Base-by-base conservation (phyloP, 176 grass and related monocot genomes). In the Avena sativa region DNA sequence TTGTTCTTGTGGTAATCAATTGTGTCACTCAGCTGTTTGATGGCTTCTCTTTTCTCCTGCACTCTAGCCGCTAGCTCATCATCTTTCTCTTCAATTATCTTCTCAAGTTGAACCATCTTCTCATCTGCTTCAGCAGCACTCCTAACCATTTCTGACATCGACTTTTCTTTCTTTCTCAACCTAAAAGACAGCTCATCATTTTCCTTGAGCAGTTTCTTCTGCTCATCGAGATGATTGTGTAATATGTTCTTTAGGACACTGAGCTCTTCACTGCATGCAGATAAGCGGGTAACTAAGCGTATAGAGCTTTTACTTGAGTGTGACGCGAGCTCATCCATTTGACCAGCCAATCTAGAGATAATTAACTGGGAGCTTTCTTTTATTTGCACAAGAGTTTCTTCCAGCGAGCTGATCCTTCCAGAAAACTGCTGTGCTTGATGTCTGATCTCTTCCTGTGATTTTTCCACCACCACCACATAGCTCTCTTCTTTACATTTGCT, bases 11-110 rank as follows among this genome's bases (percentile, higher is more conserved):
- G 92, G 86, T 96, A 98, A 28, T 94, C 87, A 40, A 94, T 98
- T 32, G 79, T 63, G 50, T 85, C 78, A 32, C 96, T 92, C 20
- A 98, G 44, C 71, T 96, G 96, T 70, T 90, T 98, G 87, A 98
- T 96, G n/a, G 89, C 93, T 85, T 98, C 96, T 73, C 87, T 89
- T 82, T 98, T 98, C 89, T 98, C 92, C 23, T 94, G 86, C 32
- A 91, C 91, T 69, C 83, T 95, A 85, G 83, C 44, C 44, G 81
- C 76, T 79, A 95, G 49, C 63, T 95, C 93, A 1, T 86, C 84
- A 73, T 94, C 92, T 80, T 91, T 91, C 17, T 92, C 90, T 47
- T 81, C 74, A 21, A 95, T 56, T 65, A 38, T 81, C 50, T 80
- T 93, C 88, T 95, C 78, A 47, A 98, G 88, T 48, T 91, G 86